phyloP scores from a whole-genome alignment of 768 basidiomycete genomes.

The Lactarius tabidus region DNA sequence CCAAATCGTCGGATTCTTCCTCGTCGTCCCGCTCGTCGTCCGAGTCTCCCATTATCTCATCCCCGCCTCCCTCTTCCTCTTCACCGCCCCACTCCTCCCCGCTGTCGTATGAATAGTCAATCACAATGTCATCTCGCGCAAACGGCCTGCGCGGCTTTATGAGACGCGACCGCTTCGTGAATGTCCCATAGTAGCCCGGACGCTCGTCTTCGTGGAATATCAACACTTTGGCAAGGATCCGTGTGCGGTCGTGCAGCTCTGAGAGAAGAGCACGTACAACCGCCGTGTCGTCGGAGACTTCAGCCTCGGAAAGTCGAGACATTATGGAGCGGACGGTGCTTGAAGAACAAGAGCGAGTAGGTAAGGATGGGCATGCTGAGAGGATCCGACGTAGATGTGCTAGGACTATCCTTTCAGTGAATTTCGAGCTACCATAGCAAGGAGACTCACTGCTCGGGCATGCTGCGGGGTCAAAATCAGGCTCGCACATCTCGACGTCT shows the following conservation, averaged over 20 bases:
- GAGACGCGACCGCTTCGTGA: constrained; percentile 74
- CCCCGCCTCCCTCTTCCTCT: constrained; percentile 70
- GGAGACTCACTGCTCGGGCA: constrained; percentile 39
- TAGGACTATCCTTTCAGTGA: constrained; percentile 1
- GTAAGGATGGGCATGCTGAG: constrained; percentile 34
- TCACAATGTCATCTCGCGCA: constrained; percentile 63
- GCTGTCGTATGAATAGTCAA: constrained; percentile 92
- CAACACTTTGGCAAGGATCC: constrained; percentile 74
- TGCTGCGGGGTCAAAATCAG: constrained; percentile 28
- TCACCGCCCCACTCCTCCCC: constrained; percentile 99
- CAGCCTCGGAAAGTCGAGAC: constrained; percentile 67
- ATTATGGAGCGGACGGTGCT: constrained; percentile 51
- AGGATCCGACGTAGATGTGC: constrained; percentile 5
- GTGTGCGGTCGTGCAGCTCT: constrained; percentile 55
- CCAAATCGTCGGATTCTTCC: constrained; percentile 67
- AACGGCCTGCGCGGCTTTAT: constrained; percentile 86
- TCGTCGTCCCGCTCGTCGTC: constrained; percentile 64
- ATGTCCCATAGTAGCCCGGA: constrained; percentile 94
- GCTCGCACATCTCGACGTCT: constrained; percentile 30
- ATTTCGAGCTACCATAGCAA: neutral
- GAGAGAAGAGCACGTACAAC: constrained; percentile 62
- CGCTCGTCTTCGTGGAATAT: constrained; percentile 81
- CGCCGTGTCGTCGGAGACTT: constrained; percentile 66
- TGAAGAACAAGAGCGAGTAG: constrained; percentile 28
- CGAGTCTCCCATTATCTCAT: constrained; percentile 59